Evolutionary conservation across 2,329 filamentous ascomycete genomes (phyloP).

Genomic region (Fusarium oligoseptatum): DNA sequence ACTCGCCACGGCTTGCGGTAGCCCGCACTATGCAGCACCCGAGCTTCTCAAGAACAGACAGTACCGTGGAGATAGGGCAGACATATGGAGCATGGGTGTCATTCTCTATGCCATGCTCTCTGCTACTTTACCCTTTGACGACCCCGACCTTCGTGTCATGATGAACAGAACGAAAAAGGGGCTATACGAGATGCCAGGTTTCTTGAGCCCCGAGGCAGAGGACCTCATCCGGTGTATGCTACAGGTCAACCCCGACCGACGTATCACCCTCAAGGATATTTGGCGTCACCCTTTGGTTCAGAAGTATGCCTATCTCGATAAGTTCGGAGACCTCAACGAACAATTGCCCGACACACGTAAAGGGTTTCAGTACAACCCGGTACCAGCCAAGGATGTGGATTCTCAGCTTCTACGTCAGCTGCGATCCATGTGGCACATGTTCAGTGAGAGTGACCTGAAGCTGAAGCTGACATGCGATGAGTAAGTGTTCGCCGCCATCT

Average conservation of each 20-base stretch:
- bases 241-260: slow-evolving; percentile 79
- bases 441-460: slow-evolving; percentile 78
- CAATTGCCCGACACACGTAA: slow-evolving; percentile 71
- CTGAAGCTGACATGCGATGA: slow-evolving; percentile 74
- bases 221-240: slow-evolving; percentile 87
- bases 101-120: slow-evolving; percentile 91
- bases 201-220: slow-evolving; percentile 76
- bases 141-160: slow-evolving; percentile 72
- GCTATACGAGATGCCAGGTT: slow-evolving; percentile 71
- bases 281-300: slow-evolving; percentile 89
- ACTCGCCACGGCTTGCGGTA: slow-evolving; percentile 92
- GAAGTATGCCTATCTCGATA: slow-evolving; percentile 84
- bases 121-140: slow-evolving; percentile 86
- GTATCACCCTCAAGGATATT: slow-evolving; percentile 84
- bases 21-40: slow-evolving; percentile 95
- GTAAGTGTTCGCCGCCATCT: slow-evolving; percentile 60
- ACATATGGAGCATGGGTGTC: slow-evolving; percentile 95
- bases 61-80: slow-evolving; percentile 88
- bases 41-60: slow-evolving; percentile 83
- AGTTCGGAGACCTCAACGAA: slow-evolving; percentile 68
- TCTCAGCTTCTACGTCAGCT: slow-evolving; percentile 86
- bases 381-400: slow-evolving; percentile 78
- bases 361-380: slow-evolving; percentile 70
- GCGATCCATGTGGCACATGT: slow-evolving; percentile 91
- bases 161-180: slow-evolving; percentile 72